These are phyloP conservation scores for Lotus japonicus DNA, from an alignment of 306 rosid species.

Conservation along the genomic window DNA sequence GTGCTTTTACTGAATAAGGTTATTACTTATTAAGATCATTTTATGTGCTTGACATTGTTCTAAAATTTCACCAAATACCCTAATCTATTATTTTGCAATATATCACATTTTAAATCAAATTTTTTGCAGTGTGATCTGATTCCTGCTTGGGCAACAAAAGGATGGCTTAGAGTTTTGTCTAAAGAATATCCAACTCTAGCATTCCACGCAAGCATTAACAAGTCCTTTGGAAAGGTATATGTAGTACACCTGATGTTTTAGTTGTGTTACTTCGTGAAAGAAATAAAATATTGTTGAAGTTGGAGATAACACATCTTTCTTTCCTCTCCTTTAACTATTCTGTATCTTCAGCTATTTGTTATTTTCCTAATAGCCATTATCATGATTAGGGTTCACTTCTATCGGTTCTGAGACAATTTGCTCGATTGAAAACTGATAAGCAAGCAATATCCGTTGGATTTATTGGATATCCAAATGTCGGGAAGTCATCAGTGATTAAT, in stretches of 20 bases:
- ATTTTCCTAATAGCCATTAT: constrained; percentile 5
- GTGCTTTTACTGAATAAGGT: constrained; percentile 89
- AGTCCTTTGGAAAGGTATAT: constrained; percentile 91
- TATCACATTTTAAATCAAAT: neutral
- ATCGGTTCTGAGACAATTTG: constrained; percentile 85
- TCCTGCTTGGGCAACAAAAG: constrained; percentile 96
- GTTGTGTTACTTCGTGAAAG: neutral
- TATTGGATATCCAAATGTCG: constrained; percentile 95
- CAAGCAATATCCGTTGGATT: constrained; percentile 98
- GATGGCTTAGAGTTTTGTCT: constrained; percentile 85
- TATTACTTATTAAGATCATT: neutral
- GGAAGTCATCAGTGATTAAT: constrained; percentile 92
- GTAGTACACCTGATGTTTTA: neutral
- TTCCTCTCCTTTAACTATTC: neutral
- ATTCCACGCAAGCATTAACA: constrained; percentile 90
- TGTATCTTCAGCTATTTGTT: neutral
- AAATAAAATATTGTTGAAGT: neutral
- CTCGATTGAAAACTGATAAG: constrained; percentile 85
- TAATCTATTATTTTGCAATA: neutral
- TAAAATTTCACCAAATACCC: neutral
- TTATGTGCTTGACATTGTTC: neutral
- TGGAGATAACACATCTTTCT: neutral
- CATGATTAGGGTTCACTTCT: constrained; percentile 75
- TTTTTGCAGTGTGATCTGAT: constrained; percentile 67
- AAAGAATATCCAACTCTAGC: constrained; percentile 89